Percentiles rank a stretch among this genome's conserved stretches.
Conservation (phyloP, 1,284 basidiomycete genomes). For the Apiotrichum veenhuisii region DNA sequence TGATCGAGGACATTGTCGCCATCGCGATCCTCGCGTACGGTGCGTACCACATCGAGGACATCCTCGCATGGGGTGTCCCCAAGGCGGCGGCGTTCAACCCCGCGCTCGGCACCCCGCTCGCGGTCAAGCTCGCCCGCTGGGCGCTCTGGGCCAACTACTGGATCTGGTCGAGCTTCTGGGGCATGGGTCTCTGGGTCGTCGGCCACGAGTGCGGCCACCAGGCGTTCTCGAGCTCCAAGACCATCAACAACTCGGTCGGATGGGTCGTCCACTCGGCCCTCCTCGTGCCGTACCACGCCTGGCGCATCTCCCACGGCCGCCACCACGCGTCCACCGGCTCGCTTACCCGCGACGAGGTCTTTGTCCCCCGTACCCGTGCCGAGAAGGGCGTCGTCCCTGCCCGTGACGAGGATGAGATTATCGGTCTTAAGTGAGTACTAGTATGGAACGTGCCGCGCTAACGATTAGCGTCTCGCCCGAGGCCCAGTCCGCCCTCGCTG, state of each 20-base stretch:
- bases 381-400: slow-evolving; percentile 64
- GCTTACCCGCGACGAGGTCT: slow-evolving; percentile 94
- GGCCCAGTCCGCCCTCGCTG: slow-evolving; percentile 71
- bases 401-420: slow-evolving; percentile 59
- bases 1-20: slow-evolving; percentile 71
- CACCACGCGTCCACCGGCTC: slow-evolving; percentile 95
- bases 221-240: slow-evolving; percentile 88
- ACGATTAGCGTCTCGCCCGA: slow-evolving; percentile 57
- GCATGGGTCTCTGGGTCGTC: slow-evolving; percentile 90
- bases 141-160: slow-evolving; percentile 77
- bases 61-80: slow-evolving; percentile 23
- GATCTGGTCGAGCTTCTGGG: slow-evolving; percentile 76
- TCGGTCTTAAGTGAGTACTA: slow-evolving; percentile 52
- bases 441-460: background rate
- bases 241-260: slow-evolving; percentile 87
- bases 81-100: slow-evolving; percentile 4
- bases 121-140: slow-evolving; percentile 62
- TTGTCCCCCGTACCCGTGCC: slow-evolving; percentile 83
- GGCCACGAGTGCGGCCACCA: slow-evolving; percentile 87
- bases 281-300: slow-evolving; percentile 95
- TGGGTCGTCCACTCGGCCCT: slow-evolving; percentile 91
- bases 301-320: slow-evolving; percentile 94
- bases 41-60: slow-evolving; percentile 64
- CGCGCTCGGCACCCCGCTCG: slow-evolving; percentile 46
- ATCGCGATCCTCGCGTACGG: slow-evolving; percentile 67